Evolutionary conservation across 1,284 basidiomycete species (phyloP), one percentile per base, ranked within the genome.

Genomic region (Apiotrichum domesticum): DNA sequence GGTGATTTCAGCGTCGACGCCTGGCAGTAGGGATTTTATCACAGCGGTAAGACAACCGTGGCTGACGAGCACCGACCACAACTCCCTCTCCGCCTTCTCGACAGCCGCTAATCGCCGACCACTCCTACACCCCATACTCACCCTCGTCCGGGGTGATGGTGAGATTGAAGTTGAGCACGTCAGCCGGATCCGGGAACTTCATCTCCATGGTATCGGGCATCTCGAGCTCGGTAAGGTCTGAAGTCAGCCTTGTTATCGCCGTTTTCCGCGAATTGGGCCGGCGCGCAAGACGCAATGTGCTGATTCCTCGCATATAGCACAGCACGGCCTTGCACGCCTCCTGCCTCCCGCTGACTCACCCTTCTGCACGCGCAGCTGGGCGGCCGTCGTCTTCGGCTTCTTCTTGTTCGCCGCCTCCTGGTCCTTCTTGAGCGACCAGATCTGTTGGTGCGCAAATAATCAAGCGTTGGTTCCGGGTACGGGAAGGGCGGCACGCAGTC

Each of bases 321-420:
- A 35, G n/a, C 13, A 8, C 46, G 33, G 32, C 37, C 13, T 13
- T 13, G 8, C 37, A 39, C 37, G 37, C 37, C 37, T 9, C 37
- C 37, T 13, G 33, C 5, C 35, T 11, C 32, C 5, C 3, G 8
- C 32, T 11, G n/a, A 70, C 81, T 58, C 63, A 93, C 95, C 95
- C 82, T 98, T 99, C 82, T 98, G 96, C 13, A 98, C 93, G 55
- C 95, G 86, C 72, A 99, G 88, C 78, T 98, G 94, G 37, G 96
- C 95, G 10, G 95, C 93, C 67, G 89, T 91, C 52, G 90, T 96
- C 84, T 96, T 97, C 47, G 93, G 92, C 81, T 88, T 90, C 84
- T 86, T 94, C 86, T 92, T 95, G 14, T 87, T 85, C 54, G 90
- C 89, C 56, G 89, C 89, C 73, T 94, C 89, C 80, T 94, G 89